Evolutionary conservation across 2,329 filamentous ascomycete genomes (phyloP).

Genomic region (Xylariales sp.): DNA sequence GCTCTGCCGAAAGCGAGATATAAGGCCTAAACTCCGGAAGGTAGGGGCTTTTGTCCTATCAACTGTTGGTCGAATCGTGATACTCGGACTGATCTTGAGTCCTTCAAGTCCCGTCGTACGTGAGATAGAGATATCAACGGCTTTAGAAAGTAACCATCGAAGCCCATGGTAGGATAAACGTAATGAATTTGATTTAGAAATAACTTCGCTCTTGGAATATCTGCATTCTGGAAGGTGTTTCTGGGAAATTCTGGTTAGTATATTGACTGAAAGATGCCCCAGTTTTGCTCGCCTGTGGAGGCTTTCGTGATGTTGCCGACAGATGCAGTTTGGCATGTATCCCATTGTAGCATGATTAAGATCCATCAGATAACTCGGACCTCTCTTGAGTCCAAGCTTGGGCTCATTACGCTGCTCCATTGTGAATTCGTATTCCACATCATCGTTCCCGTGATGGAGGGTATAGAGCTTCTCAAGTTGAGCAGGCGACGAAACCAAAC

Average conservation of each 20-base stretch:
- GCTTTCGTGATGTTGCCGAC: background rate
- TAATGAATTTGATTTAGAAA: conserved; percentile 12
- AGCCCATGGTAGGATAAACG: conserved; percentile 1
- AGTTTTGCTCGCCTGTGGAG: background rate
- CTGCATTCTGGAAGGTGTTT: conserved; percentile 22
- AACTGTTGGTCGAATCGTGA: background rate
- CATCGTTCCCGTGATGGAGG: background rate
- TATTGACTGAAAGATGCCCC: background rate
- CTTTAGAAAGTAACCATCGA: background rate
- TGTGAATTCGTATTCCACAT: conserved; percentile 3
- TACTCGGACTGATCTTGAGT: background rate
- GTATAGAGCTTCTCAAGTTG: conserved; percentile 10
- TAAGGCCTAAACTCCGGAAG: background rate
- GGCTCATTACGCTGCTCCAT: background rate
- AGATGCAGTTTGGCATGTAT: background rate
- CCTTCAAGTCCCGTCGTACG: background rate
- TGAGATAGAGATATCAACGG: background rate
- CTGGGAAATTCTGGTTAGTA: background rate
- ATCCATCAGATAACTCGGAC: background rate
- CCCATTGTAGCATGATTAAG: background rate
- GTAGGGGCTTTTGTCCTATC: background rate
- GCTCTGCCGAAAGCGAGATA: background rate
- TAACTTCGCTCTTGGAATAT: conserved; percentile 15
- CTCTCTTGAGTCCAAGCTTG: background rate
- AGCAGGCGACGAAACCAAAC: conserved; percentile 2